Base-by-base conservation (phyloP, 768 basidiomycete species). In the Asterophora parasitica region DNA sequence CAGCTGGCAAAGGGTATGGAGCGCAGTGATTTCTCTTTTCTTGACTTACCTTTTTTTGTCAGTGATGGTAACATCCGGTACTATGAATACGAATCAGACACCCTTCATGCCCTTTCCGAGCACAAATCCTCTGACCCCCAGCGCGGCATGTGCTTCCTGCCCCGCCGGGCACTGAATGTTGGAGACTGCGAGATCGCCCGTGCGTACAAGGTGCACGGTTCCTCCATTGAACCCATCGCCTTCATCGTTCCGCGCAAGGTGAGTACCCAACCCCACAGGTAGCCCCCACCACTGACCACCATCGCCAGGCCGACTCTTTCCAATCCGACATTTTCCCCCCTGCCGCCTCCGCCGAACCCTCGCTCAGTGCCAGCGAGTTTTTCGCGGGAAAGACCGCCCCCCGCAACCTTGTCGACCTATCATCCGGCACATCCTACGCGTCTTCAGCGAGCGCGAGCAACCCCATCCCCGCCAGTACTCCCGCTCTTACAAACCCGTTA, bases 21-120 rank as follows among this genome's bases (percentile, higher is more conserved):
- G 11, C 31, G 13, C 26, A 1, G 72, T 63, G n/a, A 31, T 34
- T 16, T 17, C 46, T 34, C 19, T 26, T 30, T 19, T 10, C 37
- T 44, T 40, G 30, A 35, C 45, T 46, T 30, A 45, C 0, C 1
- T 20, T 39, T 20, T 42, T 61, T 32, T 35, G 41, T n/a, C 61
- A 90, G 92, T 33, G 95, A 99, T 60, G 95, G 95, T 23, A 99
- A 99, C 64, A 85, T 98, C 53, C 85, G 95, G n/a, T 95, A 91
- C 76, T 98, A 85, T 66, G 96, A 99, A 64, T 93, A 86, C 66
- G 94, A 96, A 58, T 79, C 77, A 27, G 94, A 97, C 67, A 74
- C 82, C 39, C 74, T 98, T 15, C 76, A 81, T 68, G 65, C 79
- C 13, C 75, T 92, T 4, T 72, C 83, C 15, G 96, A 97, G 63